Evolutionary conservation across 352 stramenopile species (phyloP).

Genomic region (Elongisporangium anandrum): DNA sequence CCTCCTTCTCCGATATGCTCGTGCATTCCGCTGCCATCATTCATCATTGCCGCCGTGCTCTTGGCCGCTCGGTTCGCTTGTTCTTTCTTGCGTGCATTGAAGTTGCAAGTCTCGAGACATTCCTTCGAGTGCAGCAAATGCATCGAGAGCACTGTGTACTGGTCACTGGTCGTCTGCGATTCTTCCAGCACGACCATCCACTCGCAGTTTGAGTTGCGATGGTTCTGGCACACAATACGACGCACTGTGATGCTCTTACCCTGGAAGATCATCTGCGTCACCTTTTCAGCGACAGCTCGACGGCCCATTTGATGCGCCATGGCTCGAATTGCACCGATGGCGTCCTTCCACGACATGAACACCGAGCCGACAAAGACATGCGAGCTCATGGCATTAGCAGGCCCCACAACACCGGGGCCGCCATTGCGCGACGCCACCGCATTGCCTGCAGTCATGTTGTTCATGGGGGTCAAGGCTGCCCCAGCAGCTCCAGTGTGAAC

Average conservation of each 20-base stretch:
- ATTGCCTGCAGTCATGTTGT: constrained; percentile 8
- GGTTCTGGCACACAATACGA: constrained; percentile 63
- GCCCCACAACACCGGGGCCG: background rate
- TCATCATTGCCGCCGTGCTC: constrained; percentile 3
- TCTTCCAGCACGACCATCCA: constrained; percentile 65
- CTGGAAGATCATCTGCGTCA: constrained; percentile 32
- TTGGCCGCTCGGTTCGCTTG: background rate
- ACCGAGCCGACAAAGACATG: constrained; percentile 38
- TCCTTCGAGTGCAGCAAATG: constrained; percentile 63
- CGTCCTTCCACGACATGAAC: constrained; percentile 59
- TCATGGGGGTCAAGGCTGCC: constrained; percentile 12
- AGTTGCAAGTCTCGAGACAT: constrained; percentile 74
- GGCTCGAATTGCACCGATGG: constrained; percentile 38
- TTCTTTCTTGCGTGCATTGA: constrained; percentile 56
- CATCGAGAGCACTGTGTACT: constrained; percentile 53
- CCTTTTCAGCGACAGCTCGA: constrained; percentile 49
- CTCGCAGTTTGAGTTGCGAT: constrained; percentile 66
- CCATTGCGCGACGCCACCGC: background rate
- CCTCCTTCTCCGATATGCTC: constrained; percentile 2
- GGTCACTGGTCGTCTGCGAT: constrained; percentile 24
- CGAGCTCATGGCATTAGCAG: constrained; percentile 15
- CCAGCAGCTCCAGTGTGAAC: background rate
- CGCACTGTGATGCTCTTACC: constrained; percentile 41
- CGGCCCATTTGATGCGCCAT: constrained; percentile 57
- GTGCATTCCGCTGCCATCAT: constrained; percentile 2